Conservation (phyloP, 192 early-diverging fungal species). For the Coemansia sp. region DNA sequence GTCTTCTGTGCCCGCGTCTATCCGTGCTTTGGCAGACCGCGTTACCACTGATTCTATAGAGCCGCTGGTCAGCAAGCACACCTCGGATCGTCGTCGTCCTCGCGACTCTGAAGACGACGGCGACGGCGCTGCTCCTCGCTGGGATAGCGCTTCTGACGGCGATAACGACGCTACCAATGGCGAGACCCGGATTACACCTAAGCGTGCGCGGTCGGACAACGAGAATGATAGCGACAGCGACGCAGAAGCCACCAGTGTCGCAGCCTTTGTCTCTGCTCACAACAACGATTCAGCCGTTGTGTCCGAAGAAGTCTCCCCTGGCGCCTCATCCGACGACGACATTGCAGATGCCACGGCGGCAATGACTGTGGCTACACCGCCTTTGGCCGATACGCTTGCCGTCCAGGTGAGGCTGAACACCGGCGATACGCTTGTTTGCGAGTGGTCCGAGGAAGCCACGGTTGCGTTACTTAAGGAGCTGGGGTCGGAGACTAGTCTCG, state of each 20-base stretch:
- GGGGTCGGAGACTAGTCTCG: not conserved
- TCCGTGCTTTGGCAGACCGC: slow-evolving; percentile 42
- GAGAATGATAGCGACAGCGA: slow-evolving; percentile 28
- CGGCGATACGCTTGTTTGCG: slow-evolving; percentile 50
- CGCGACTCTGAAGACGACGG: too few relatives aligned
- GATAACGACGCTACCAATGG: slow-evolving; percentile 12
- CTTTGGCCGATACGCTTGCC: slow-evolving; percentile 4
- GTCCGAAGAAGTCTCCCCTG: not conserved
- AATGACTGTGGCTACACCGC: slow-evolving; percentile 16
- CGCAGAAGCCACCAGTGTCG: not conserved
- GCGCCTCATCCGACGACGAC: slow-evolving; percentile 21
- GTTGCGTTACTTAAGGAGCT: slow-evolving; percentile 27
- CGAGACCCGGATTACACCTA: slow-evolving; percentile 21
- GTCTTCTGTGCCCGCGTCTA: slow-evolving; percentile 20
- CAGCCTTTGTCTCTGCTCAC: slow-evolving; percentile 3
- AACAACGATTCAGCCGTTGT: not conserved
- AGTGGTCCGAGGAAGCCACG: slow-evolving; percentile 35
- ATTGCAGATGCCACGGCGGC: slow-evolving; percentile 32
- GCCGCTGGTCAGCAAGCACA: slow-evolving; percentile 15
- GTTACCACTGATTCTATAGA: slow-evolving; percentile 29
- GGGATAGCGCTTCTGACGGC: slow-evolving; percentile 6
- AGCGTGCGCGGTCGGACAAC: slow-evolving; percentile 42
- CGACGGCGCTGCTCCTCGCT: not conserved
- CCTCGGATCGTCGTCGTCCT: too few relatives aligned
- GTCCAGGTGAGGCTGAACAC: slow-evolving; percentile 22